A percentile compares a stretch with the other conserved stretches of the same genome.
phyloP scores from a whole-genome alignment of 495 filamentous ascomycete genomes.

The Xeromyces bisporus region DNA sequence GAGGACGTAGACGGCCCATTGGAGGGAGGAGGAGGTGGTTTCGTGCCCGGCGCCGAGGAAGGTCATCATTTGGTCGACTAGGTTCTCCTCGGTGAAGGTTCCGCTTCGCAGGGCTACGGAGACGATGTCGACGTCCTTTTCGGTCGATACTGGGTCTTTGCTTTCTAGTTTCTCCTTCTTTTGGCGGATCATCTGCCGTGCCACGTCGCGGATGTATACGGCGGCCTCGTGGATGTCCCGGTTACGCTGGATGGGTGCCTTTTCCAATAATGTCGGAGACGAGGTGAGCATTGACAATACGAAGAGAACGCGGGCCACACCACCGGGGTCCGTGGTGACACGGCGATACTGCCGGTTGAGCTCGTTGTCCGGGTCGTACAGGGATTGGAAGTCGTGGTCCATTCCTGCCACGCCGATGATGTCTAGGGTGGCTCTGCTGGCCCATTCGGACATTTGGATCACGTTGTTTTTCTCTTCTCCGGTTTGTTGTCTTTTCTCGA shows the following conservation, averaged over 20 bases:
- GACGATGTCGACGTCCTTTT: constrained; percentile 55
- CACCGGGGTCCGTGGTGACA: too few species aligned
- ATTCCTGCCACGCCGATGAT: constrained; percentile 75
- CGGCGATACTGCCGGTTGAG: too few species aligned
- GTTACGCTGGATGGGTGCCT: constrained; percentile 53
- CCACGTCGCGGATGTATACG: constrained; percentile 41
- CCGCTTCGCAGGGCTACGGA: constrained; percentile 65
- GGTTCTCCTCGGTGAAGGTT: constrained; percentile 32
- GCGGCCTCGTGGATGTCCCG: constrained; percentile 36
- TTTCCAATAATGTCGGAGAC: too few species aligned
- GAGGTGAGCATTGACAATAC: too few species aligned
- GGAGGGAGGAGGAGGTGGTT: constrained; percentile 36
- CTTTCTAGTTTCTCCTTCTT: constrained; percentile 48
- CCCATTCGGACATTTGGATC: constrained; percentile 48
- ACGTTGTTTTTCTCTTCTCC: constrained; percentile 13
- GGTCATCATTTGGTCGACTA: constrained; percentile 39
- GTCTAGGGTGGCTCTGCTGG: constrained; percentile 60
- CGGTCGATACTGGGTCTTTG: constrained; percentile 14
- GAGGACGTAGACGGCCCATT: constrained; percentile 36
- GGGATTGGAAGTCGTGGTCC: constrained; percentile 60
- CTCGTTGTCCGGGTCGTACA: constrained; percentile 50
- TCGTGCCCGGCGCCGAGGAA: constrained; percentile 40
- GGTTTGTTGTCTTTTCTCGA: constrained; percentile 7
- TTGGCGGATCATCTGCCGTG: constrained; percentile 45
- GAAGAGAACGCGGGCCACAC: too few species aligned